Conservation (phyloP, 2,329 filamentous ascomycete genomes). For the Madurella fahalii region DNA sequence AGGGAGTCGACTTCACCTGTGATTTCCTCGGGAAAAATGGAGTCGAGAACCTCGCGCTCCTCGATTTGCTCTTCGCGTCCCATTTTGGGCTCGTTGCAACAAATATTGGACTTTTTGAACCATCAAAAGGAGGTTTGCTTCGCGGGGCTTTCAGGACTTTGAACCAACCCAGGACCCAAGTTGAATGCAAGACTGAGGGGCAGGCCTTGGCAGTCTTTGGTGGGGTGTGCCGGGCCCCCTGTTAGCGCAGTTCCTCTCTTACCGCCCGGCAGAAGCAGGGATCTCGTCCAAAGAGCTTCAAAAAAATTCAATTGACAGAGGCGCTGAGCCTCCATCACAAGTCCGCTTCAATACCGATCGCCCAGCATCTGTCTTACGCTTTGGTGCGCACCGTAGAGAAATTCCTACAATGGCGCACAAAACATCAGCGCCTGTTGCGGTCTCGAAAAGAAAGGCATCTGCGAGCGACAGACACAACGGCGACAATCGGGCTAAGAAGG, state of each 20-base stretch:
- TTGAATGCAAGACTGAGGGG: constrained; percentile 10
- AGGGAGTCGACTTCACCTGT: constrained; percentile 54
- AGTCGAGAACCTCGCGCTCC: constrained; percentile 95
- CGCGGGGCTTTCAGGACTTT: background rate
- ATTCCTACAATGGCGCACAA: constrained; percentile 46
- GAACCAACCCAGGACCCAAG: background rate
- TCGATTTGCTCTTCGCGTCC: constrained; percentile 85
- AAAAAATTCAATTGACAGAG: constrained; percentile 17
- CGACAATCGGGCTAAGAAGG: constrained; percentile 48
- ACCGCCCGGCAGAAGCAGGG: constrained; percentile 23
- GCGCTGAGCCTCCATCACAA: background rate
- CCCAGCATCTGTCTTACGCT: background rate
- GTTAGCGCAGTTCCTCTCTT: constrained; percentile 8
- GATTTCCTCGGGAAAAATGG: constrained; percentile 97
- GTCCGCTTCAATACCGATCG: background rate
- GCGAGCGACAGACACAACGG: constrained; percentile 41
- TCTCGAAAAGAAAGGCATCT: constrained; percentile 56
- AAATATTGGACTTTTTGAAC: background rate
- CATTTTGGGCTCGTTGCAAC: constrained; percentile 39
- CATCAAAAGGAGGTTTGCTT: background rate
- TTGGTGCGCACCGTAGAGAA: background rate
- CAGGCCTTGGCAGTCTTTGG: constrained; percentile 1
- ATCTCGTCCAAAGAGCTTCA: constrained; percentile 1
- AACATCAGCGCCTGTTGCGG: constrained; percentile 38
- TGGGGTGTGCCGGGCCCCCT: constrained; percentile 7